Conservation (phyloP, 345 rosid genomes). For the Angophora floribunda region DNA sequence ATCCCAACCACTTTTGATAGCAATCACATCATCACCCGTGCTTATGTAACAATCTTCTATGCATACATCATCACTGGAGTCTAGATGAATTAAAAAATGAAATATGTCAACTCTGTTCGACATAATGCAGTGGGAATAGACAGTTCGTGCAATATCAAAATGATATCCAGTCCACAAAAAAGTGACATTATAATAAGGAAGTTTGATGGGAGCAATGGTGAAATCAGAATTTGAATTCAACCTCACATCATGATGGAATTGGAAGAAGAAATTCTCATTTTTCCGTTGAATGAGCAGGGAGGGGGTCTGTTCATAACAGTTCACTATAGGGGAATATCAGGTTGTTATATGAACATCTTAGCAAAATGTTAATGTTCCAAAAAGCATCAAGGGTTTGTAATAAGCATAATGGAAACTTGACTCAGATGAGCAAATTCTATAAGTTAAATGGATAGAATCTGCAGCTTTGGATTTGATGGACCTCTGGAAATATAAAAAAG, state of each 20-base stretch:
- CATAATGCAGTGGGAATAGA: background rate
- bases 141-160: background rate
- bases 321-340: background rate
- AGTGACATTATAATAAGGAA: background rate
- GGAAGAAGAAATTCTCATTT: background rate
- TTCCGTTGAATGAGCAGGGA: background rate
- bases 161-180: background rate
- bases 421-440: background rate
- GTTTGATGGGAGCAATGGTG: background rate
- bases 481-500: background rate
- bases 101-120: background rate
- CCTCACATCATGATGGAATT: background rate
- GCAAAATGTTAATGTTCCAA: background rate
- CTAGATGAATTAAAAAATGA: slow-evolving; percentile 21
- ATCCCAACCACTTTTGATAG: slow-evolving; percentile 98
- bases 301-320: background rate
- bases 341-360: background rate
- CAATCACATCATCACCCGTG: slow-evolving; percentile 85
- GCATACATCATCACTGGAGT: slow-evolving; percentile 82
- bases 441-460: background rate
- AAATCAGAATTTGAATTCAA: background rate
- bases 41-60: slow-evolving; percentile 85
- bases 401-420: background rate
- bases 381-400: background rate
- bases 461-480: background rate